Conservation (phyloP, 179 eudicot species). For the Carnegiea gigantea region DNA sequence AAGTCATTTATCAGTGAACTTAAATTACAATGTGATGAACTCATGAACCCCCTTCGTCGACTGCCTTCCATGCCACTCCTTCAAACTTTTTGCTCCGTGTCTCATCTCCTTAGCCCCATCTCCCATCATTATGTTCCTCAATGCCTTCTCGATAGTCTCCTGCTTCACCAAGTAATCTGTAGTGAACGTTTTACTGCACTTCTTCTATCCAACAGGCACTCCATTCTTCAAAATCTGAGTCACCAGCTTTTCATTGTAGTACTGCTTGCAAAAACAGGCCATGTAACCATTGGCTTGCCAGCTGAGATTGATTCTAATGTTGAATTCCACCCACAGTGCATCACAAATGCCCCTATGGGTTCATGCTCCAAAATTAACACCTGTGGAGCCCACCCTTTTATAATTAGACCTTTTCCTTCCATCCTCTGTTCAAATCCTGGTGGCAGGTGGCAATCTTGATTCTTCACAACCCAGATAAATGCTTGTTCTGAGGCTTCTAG, state of each 20-base stretch:
- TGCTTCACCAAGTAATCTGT: constrained; percentile 20
- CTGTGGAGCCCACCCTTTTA: constrained; percentile 62
- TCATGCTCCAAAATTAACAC: constrained; percentile 52
- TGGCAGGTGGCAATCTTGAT: constrained; percentile 35
- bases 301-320: constrained; percentile 45
- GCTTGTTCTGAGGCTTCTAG: constrained; percentile 38
- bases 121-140: constrained; percentile 41
- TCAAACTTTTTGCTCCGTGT: constrained; percentile 29
- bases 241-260: constrained; percentile 51
- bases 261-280: constrained; percentile 70
- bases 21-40: constrained; percentile 50
- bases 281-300: constrained; percentile 61
- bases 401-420: constrained; percentile 39
- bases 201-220: constrained; percentile 41
- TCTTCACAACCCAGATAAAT: constrained; percentile 50
- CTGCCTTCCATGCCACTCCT: constrained; percentile 52
- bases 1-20: constrained; percentile 41
- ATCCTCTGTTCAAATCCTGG: constrained; percentile 41
- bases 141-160: constrained; percentile 36
- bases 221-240: constrained; percentile 42
- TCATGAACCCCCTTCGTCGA: constrained; percentile 60
- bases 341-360: constrained; percentile 51
- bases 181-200: constrained; percentile 15
- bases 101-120: constrained; percentile 47
- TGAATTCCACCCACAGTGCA: constrained; percentile 70